Evolutionary conservation across 129 eudicot species (phyloP), one percentile per base, ranked within the genome.

Genomic region (Smallanthus sonchifolius): DNA sequence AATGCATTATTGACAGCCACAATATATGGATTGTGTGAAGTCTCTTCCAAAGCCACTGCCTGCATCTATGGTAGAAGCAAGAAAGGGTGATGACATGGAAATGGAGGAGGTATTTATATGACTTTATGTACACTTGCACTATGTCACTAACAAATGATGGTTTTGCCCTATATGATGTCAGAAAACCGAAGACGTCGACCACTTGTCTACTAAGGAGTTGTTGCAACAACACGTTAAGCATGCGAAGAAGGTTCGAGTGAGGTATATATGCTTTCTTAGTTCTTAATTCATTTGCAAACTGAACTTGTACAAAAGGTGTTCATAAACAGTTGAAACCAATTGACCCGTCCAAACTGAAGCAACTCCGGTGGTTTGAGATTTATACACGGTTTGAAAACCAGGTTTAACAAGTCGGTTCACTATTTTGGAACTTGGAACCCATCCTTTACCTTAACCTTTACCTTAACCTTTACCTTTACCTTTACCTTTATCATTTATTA

Each of bases 31-130:
- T 59, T 30, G 49, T 24, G 84, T 77, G 13, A 83, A 78, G 75
- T 82, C 91, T 75, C 96, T 90, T 85, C 92, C 93, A 32, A 87
- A 77, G 81, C 96, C 96, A 40, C 80, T 85, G 86, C 89, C 93
- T 57, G 80, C 88, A 67, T 67, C 88, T 16, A 76, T 63, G 72
- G 51, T 56, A 30, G 78, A 77, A 49, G 69, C 70, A 61, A 79
- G 56, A 59, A 82, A 71, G 79, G 85, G 80, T 5, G 89, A 74
- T 2, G 83, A 81, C 9, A 79, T 61, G 7, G 91, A 87, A 73
- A 81, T 40, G 38, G 96, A 84, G 24, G 87, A 89, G 96, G 96
- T 87, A 78, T 69, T 73, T 73, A 10, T 62, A 60, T 32, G 39
- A 35, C 17, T 32, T 24, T 32, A 57, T 57, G 65, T 45, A 61